Conservation (phyloP, 345 rosid genomes). For the Schrenkiella parvula region DNA sequence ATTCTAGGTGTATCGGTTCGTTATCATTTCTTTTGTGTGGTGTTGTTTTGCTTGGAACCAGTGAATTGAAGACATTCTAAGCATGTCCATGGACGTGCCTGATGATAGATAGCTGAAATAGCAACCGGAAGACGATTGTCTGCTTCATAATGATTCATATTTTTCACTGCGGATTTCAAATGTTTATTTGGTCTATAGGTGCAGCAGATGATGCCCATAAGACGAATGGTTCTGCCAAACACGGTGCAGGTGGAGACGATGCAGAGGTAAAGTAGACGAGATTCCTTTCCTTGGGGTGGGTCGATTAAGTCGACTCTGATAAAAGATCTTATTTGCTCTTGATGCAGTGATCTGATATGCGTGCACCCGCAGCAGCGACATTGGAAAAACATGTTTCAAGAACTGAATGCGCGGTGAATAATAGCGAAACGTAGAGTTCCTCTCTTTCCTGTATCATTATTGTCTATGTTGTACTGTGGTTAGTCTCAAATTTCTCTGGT, state of each 20-base stretch:
- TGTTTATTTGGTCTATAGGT: not conserved
- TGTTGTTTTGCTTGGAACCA: not conserved
- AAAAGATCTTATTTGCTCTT: slow-evolving; percentile 3
- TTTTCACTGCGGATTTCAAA: not conserved
- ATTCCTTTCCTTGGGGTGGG: not conserved
- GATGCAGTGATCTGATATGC: slow-evolving; percentile 20
- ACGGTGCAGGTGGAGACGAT: slow-evolving; percentile 37
- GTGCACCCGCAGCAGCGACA: slow-evolving; percentile 16
- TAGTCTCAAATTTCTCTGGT: slow-evolving; percentile 5
- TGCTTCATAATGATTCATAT: not conserved
- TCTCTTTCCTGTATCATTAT: slow-evolving; percentile 22
- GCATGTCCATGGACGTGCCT: not conserved
- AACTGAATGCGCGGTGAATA: slow-evolving; percentile 32
- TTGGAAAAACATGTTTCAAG: slow-evolving; percentile 18
- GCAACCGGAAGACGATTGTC: not conserved
- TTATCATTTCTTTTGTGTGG: not conserved
- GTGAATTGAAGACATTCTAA: not conserved
- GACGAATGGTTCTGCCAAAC: slow-evolving; percentile 40
- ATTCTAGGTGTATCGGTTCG: not conserved
- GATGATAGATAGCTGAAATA: slow-evolving; percentile 8
- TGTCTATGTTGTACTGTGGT: slow-evolving; percentile 23
- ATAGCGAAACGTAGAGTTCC: slow-evolving; percentile 10
- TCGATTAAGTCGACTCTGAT: not conserved
- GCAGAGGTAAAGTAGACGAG: slow-evolving; percentile 30
- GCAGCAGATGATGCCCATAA: slow-evolving; percentile 46